Evolutionary conservation across 805 yeast species (phyloP).

Genomic region (Saccharomyces eubayanus): DNA sequence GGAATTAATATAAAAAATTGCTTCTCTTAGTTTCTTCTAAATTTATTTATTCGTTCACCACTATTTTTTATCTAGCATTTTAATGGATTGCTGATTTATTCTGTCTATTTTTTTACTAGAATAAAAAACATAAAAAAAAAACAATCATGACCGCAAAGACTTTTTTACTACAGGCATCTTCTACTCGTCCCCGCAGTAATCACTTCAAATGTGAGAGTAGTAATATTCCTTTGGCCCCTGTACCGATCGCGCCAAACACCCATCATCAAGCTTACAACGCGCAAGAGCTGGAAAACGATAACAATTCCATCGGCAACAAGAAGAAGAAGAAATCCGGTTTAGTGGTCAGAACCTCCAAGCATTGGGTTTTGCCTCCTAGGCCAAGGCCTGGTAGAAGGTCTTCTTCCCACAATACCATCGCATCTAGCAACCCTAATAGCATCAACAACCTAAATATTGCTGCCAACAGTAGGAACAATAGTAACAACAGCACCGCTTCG

Average conservation of each 20-base stretch:
- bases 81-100: neutral
- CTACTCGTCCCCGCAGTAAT: neutral
- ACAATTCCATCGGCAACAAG: neutral
- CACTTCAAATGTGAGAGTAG: neutral
- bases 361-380: slow-evolving; percentile 80
- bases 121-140: neutral
- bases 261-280: neutral
- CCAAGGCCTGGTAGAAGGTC: slow-evolving; percentile 68
- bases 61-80: neutral
- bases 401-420: slow-evolving; percentile 1
- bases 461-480: neutral
- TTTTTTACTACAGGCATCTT: neutral
- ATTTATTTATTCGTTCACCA: neutral
- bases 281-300: neutral
- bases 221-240: neutral
- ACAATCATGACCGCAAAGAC: neutral
- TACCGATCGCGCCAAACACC: neutral
- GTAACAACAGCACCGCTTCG: neutral
- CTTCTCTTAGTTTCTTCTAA: neutral
- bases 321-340: neutral
- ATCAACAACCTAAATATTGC: neutral
- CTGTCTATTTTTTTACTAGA: neutral
- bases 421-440: slow-evolving; percentile 4
- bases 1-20: neutral
- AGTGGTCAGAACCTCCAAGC: slow-evolving; percentile 50